phyloP scores from a whole-genome alignment of 345 rosid species.

The Dipteronia sinensis region DNA sequence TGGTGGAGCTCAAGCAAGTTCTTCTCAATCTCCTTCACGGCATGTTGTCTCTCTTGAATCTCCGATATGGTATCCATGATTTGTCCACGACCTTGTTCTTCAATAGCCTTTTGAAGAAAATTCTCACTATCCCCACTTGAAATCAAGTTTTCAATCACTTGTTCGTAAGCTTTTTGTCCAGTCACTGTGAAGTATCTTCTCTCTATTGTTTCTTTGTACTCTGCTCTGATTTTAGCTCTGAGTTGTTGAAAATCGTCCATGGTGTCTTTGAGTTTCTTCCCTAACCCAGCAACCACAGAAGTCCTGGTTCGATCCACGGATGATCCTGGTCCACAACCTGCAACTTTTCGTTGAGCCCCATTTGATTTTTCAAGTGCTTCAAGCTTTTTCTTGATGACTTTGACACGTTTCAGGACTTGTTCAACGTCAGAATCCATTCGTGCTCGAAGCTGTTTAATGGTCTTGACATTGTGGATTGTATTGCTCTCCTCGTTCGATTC shows the following conservation, averaged over 20 bases:
- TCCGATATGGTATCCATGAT: slow-evolving; percentile 75
- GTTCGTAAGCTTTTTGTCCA: slow-evolving; percentile 71
- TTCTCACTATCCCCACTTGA: slow-evolving; percentile 83
- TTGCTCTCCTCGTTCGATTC: slow-evolving; percentile 73
- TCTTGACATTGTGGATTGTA: slow-evolving; percentile 64
- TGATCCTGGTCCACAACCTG: slow-evolving; percentile 90
- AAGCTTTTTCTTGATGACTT: slow-evolving; percentile 64
- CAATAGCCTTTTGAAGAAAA: slow-evolving; percentile 79
- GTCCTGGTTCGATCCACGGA: slow-evolving; percentile 80
- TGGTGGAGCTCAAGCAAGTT: slow-evolving; percentile 77
- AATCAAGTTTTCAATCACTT: slow-evolving; percentile 67
- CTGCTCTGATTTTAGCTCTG: slow-evolving; percentile 57
- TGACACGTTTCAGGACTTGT: slow-evolving; percentile 69
- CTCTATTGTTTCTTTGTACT: slow-evolving; percentile 77
- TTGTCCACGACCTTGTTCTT: slow-evolving; percentile 82
- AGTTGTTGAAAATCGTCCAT: slow-evolving; percentile 73
- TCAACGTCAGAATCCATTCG: slow-evolving; percentile 64
- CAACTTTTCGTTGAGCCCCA: slow-evolving; percentile 61
- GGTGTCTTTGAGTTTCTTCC: slow-evolving; percentile 71
- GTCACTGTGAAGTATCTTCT: slow-evolving; percentile 81
- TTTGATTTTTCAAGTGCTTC: slow-evolving; percentile 80
- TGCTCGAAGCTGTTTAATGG: slow-evolving; percentile 62
- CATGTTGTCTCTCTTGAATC: slow-evolving; percentile 80
- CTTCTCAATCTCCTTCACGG: slow-evolving; percentile 80
- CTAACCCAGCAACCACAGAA: slow-evolving; percentile 75